phyloP scores from a whole-genome alignment of 2,329 filamentous ascomycete species.

The Penicillium paneum region DNA sequence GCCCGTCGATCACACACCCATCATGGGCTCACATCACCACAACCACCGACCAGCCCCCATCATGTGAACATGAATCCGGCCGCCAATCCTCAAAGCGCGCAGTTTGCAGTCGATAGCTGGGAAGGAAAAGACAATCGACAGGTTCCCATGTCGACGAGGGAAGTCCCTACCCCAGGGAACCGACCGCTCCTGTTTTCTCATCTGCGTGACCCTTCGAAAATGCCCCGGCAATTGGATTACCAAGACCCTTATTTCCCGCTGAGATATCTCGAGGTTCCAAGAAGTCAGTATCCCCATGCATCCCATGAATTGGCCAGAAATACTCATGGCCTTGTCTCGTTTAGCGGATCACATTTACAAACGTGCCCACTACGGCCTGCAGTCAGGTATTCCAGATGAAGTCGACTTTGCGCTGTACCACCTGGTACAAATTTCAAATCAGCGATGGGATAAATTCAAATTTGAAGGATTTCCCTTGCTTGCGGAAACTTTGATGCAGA shows the following conservation, averaged over 20 bases:
- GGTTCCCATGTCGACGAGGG: constrained; percentile 40
- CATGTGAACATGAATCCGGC: constrained; percentile 29
- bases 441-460: constrained; percentile 91
- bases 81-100: constrained; percentile 30
- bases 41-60: constrained; percentile 25
- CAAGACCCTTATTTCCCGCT: constrained; percentile 40
- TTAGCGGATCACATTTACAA: constrained; percentile 70
- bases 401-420: constrained; percentile 93
- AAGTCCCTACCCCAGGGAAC: constrained; percentile 44
- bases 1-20: constrained; percentile 33
- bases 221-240: constrained; percentile 35
- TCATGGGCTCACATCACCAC: constrained; percentile 33
- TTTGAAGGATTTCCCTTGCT: constrained; percentile 89
- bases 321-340: constrained; percentile 11
- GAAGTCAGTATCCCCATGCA: constrained; percentile 27
- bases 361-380: constrained; percentile 77
- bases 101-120: constrained; percentile 35
- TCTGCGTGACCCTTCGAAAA: constrained; percentile 28
- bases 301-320: not conserved
- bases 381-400: constrained; percentile 74
- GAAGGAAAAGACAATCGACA: constrained; percentile 38
- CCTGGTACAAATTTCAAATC: constrained; percentile 90
- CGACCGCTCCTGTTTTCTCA: constrained; percentile 37
- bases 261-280: constrained; percentile 35
- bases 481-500: constrained; percentile 82